Base-by-base conservation (phyloP, 2,329 filamentous ascomycete genomes). In the Alternaria arborescens region DNA sequence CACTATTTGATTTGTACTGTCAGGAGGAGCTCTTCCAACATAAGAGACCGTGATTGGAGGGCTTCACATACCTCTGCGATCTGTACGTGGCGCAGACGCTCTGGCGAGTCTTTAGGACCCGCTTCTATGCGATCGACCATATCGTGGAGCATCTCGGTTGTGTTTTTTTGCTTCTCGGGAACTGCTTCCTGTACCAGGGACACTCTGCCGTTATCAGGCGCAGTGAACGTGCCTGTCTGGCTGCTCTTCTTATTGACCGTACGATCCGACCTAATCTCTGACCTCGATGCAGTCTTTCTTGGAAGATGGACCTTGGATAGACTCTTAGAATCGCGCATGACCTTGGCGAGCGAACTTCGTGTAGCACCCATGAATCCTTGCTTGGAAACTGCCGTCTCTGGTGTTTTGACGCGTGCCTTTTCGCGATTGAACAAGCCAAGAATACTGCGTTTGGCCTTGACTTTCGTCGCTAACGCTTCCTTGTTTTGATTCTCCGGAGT, bases 1-100 rank as follows among this genome's bases (percentile, higher is more conserved):
- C 62, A 59, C 72, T 76, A 58, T 57, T 56, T 59, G 5, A 40
- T 58, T 48, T 30, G 24, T 16, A 43, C 44, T 7, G 60, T 71
- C 56, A 75, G 66, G 24, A 55, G 4, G 32, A 59, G 22, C 40
- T 66, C 60, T 12, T 55, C 6, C 24, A 56, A 43, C 14, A 61
- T 41, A 16, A 47, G 12, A 24, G 34, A 40, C 41, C 41, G 58
- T 2, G 22, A 14, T 24, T 54, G 34, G 18, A 62, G 48, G 40
- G 52, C 40, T 34, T 32, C 38, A 70, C 66, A 58, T 40, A 76
- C 73, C 66, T 76, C 66, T 57, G 70, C 68, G 22, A 73, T 71
- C 44, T 72, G 61, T 7, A 73, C 38, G 24, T 64, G 64, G 4
- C 69, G 62, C 32, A 69, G 22, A 24, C 65, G 65, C 8, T 72